Base-by-base conservation (phyloP, 306 rosid genomes). In the Canavalia ensiformis region DNA sequence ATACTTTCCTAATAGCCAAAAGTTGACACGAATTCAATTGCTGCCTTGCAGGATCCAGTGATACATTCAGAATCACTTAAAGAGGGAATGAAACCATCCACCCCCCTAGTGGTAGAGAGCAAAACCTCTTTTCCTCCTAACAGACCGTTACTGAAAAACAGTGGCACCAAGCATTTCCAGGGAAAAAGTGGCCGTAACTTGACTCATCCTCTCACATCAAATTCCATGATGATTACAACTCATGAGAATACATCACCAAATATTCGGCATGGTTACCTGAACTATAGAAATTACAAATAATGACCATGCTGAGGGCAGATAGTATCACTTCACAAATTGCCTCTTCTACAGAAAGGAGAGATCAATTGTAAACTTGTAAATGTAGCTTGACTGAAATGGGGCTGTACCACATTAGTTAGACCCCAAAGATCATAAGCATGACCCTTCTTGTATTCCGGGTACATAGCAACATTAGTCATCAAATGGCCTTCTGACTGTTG, bases 241-340 rank as follows among this genome's bases (percentile, higher is more conserved):
- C 92, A 65, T 45, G 97, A 95, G 91, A 95, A 93, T 71, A 79
- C 78, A 34, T 89, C 97, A 54, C 99, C 99, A 83, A 93, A 92
- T 74, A 89, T 95, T 88, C 94, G 83, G 83, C 76, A n/a, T 82
- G 56, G 78, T 70, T 84, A 68, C 59, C 79, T 62, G 34, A 47
- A 29, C 72, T 52, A 58, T 55, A 77, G 68, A 62, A 63, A 31
- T 31, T 66, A 44, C 81, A 76, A 73, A 47, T 74, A 35, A 34
- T 59, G 41, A 56, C 11, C n/a, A 57, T 56, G 56, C 60, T 70
- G 82, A 71, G 5, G 81, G 62, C 68, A 72, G 54, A 51, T 37
- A 52, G 44, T 46, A 18, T 74, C 54, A 51, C 47, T 1, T 52
- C 72, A 60, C 70, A 49, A 51, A 49, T 68, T 63, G 78, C 28